A percentile compares a stretch with the other conserved stretches of the same genome.
These are phyloP conservation scores for rapeseed (Brassica napus) DNA, from an alignment of 345 rosid species.

Conservation along the genomic window Da-Ae NC_063442.1:14762501-14763000, in stretches of 20 bases:
- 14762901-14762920: background rate
- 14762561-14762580: conserved; percentile 31
- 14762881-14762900: background rate
- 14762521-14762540: conserved; percentile 65
- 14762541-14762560: conserved; percentile 47
- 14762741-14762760: conserved; percentile 4
- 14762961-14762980: background rate
- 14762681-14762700: conserved; percentile 46
- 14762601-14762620: conserved; percentile 30
- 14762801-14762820: background rate
- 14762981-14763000: background rate
- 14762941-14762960: background rate
- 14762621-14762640: conserved; percentile 52
- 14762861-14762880: background rate
- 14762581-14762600: conserved; percentile 25
- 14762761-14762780: background rate
- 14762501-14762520: conserved; percentile 70
- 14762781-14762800: conserved; percentile 14
- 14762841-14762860: conserved; percentile 2
- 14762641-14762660: background rate
- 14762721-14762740: conserved; percentile 40
- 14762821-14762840: conserved; percentile 98
- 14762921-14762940: background rate
- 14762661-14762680: background rate
- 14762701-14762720: background rate